Base-by-base conservation (phyloP, 495 filamentous ascomycete species). In the Neurospora discreta region DNA sequence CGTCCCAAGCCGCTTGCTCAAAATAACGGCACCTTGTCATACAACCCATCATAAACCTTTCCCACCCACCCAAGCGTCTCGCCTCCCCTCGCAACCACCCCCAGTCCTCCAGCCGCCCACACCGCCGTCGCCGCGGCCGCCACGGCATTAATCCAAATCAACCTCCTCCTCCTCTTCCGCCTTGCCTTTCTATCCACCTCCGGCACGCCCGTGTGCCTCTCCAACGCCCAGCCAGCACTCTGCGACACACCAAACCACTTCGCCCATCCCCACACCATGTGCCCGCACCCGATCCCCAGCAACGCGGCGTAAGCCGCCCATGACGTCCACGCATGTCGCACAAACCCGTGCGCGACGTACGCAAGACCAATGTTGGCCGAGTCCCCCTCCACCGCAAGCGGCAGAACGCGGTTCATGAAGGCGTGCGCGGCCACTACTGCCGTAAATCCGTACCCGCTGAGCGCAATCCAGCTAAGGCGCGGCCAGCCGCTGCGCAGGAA, bases 321-420 rank as follows among this genome's bases (percentile, higher is more conserved):
- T 69, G 87, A 88, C n/a, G 92, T 81, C 16, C 87, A 70, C 8
- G 88, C 86, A 78, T 89, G 87, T 39, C 88, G 85, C 44, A 88
- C 89, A 78, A 97, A 93, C 5, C 93, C 94, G 80, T 97, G 93
- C n/a, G 89, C 89, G 0, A 97, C 88, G 79, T 90, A 98, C 26
- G 88, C 89, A 38, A 98, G 81, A 2, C 91, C 91, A 38, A 97
- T 88, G 46, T 94, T 88, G 15, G 91, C 90, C 74, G 90, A 94
- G 42, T 93, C 93, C 1, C 94, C 94, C 41, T 97, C 92, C 18
- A 94, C 85, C 40, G 86, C 81, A 44, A 91, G 75, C 5, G 94
- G 94, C 23, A 94, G 81, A 0, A 85, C 81, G 15, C 94, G 86
- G 75, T 93, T 92, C 70, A 95, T 84, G 33, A 88, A 86, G 1